phyloP scores from a whole-genome alignment of 2,329 filamentous ascomycete genomes.

The Alternaria burnsii region DNA sequence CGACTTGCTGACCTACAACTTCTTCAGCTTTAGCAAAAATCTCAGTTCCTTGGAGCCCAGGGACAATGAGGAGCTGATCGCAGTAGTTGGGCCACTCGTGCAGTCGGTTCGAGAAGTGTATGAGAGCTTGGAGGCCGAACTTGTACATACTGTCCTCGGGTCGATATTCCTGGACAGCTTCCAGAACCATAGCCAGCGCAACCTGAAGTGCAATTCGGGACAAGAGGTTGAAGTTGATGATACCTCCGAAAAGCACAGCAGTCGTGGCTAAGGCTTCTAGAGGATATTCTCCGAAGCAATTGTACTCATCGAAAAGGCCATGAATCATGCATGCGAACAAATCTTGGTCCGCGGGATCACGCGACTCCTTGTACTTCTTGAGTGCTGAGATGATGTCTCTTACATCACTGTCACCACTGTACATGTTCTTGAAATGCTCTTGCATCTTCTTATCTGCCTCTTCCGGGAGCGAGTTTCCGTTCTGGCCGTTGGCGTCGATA shows the following conservation, averaged over 20 bases:
- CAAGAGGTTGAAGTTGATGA: constrained; percentile 92
- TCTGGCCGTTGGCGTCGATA: constrained; percentile 82
- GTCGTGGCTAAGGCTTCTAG: constrained; percentile 96
- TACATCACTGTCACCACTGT: constrained; percentile 87
- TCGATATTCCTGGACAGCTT: constrained; percentile 86
- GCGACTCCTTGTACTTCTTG: constrained; percentile 86
- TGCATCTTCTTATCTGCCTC: constrained; percentile 93
- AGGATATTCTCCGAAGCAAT: constrained; percentile 93
- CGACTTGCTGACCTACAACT: constrained; percentile 73
- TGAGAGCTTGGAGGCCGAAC: constrained; percentile 92
- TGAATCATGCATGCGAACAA: constrained; percentile 99
- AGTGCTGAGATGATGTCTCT: constrained; percentile 85
- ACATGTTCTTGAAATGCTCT: constrained; percentile 98
- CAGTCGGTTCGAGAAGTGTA: constrained; percentile 84
- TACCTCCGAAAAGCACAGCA: constrained; percentile 93
- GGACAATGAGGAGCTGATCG: constrained; percentile 81
- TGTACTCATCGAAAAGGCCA: constrained; percentile 95
- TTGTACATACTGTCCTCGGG: constrained; percentile 95
- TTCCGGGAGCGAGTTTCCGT: constrained; percentile 80
- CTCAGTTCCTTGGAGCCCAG: constrained; percentile 82
- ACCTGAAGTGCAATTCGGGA: constrained; percentile 90
- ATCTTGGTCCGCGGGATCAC: constrained; percentile 85
- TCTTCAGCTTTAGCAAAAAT: constrained; percentile 85
- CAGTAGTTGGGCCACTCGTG: constrained; percentile 97
- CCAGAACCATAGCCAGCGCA: constrained; percentile 96